phyloP scores from a whole-genome alignment of 2,329 filamentous ascomycete genomes.

The Ceratocystis huliohia region DNA sequence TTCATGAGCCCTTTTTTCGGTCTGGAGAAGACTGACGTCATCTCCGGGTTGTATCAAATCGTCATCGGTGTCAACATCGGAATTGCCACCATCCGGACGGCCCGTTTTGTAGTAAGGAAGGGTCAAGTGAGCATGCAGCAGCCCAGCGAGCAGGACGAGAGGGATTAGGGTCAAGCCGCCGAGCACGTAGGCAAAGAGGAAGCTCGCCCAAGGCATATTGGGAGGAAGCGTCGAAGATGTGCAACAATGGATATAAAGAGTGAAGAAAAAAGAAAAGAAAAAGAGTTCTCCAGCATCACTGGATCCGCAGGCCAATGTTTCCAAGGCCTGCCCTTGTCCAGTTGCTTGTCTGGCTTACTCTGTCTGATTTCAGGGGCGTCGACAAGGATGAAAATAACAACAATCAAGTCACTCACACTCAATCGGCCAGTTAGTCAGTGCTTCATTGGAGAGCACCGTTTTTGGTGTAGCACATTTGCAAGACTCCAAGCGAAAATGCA shows the following conservation, averaged over 20 bases:
- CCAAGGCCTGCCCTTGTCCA: background rate
- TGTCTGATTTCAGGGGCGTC: constrained; percentile 3
- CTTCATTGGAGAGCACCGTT: constrained; percentile 9
- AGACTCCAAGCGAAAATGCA: background rate
- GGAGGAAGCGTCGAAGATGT: constrained; percentile 1
- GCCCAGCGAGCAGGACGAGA: constrained; percentile 46
- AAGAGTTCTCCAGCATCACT: constrained; percentile 16
- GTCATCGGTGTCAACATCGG: constrained; percentile 28
- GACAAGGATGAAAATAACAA: constrained; percentile 8
- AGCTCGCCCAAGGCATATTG: constrained; percentile 41
- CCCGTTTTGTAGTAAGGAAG: constrained; percentile 40
- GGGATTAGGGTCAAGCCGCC: constrained; percentile 84
- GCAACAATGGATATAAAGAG: background rate
- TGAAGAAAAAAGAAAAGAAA: constrained; percentile 11
- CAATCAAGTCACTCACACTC: constrained; percentile 1
- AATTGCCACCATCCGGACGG: constrained; percentile 24
- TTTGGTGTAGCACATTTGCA: constrained; percentile 9
- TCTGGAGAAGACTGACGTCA: constrained; percentile 51
- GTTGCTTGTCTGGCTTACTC: background rate
- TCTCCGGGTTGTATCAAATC: constrained; percentile 47
- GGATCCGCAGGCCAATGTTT: background rate
- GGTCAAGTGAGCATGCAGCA: constrained; percentile 56
- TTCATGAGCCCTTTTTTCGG: constrained; percentile 32
- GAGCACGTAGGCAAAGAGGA: constrained; percentile 66
- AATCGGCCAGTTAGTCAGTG: constrained; percentile 1